These are phyloP conservation scores for Lactifluus rugatus DNA, from an alignment of 768 basidiomycete genomes.

Conservation along the genomic window DNA sequence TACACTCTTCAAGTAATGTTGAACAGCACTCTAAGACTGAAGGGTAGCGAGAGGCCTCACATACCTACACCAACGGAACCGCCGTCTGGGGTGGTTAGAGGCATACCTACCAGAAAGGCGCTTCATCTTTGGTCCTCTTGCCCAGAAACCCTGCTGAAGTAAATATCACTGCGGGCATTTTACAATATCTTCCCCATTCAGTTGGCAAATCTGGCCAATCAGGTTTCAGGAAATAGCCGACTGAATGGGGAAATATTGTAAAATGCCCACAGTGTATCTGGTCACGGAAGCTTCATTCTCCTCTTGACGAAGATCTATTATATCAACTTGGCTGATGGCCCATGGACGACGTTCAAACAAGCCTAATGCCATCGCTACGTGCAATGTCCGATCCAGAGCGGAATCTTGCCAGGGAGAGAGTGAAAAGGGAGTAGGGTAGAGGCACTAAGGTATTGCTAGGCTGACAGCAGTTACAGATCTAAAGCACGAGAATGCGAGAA, in stretches of 20 bases:
- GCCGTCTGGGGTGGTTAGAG: conserved; percentile 58
- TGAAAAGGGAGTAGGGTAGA: too few species aligned
- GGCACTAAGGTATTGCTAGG: too few species aligned
- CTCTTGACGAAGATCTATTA: conserved; percentile 6
- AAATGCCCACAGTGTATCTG: too few species aligned
- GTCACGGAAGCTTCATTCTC: conserved; percentile 13
- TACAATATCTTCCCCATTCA: too few species aligned
- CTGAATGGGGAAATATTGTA: too few species aligned
- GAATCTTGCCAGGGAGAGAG: too few species aligned
- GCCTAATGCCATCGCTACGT: conserved; percentile 33
- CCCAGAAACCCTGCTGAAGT: too few species aligned
- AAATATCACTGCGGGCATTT: too few species aligned
- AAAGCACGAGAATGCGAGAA: too few species aligned
- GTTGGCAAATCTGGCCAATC: too few species aligned
- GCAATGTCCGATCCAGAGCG: conserved; percentile 41
- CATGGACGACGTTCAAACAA: conserved; percentile 29
- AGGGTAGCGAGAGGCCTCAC: conserved; percentile 20
- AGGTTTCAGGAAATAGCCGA: too few species aligned
- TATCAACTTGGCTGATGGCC: conserved; percentile 13
- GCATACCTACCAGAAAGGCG: conserved; percentile 44
- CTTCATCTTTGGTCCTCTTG: conserved; percentile 18
- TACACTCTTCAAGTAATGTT: conserved; percentile 38
- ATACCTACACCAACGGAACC: conserved; percentile 40
- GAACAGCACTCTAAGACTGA: background rate
- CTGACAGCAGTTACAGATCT: too few species aligned